Base-by-base conservation (phyloP, 192 early-diverging fungal species). In the Mortierella claussenii region DNA sequence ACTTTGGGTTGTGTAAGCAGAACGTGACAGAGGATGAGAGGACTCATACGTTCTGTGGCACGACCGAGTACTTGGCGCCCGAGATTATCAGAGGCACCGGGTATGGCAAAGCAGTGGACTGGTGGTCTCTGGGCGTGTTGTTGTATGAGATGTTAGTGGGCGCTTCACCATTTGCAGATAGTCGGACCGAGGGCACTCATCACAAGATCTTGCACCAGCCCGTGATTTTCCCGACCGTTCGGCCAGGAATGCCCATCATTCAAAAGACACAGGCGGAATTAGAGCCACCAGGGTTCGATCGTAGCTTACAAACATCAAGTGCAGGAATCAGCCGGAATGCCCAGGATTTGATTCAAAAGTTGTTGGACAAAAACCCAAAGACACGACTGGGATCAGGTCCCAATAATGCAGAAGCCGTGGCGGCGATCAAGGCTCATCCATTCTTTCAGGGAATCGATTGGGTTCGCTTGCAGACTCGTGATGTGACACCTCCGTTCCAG, bases 31-130 rank as follows among this genome's bases (percentile, higher is more conserved):
- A 79, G 45, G 71, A 83, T 26, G 80, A 71, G 63, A 83, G 88
- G 17, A 93, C 94, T 5, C 89, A 81, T 37, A 94, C 95, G 1
- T 96, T 95, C 71, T 96, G 94, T 71, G 95, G 94, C 37, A 97
- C 93, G 13, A 89, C 92, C 2, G 89, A 91, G 55, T 96, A 96
- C 66, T 85, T 97, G 55, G 97, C 97, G 1, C 96, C 96, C 9
- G 93, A 95, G 79, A 89, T 95, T 20, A 68, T 94, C 18, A 73
- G 79, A n/a, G 86, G 89, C 4, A 73, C 87, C 31, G 88, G 89
- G 11, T 95, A 95, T 56, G 84, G 83, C 11, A 84, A 90, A 52
- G 81, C 87, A 0, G 89, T 95, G 8, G 93, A 95, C 49, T 94
- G 92, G 93, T 95, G 92, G 91, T 85, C 89, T 11, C 76, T 95